A percentile compares a stretch with the other conserved stretches of the same genome.
phyloP scores from a whole-genome alignment of 768 basidiomycete species.

The Russula abietina region DNA sequence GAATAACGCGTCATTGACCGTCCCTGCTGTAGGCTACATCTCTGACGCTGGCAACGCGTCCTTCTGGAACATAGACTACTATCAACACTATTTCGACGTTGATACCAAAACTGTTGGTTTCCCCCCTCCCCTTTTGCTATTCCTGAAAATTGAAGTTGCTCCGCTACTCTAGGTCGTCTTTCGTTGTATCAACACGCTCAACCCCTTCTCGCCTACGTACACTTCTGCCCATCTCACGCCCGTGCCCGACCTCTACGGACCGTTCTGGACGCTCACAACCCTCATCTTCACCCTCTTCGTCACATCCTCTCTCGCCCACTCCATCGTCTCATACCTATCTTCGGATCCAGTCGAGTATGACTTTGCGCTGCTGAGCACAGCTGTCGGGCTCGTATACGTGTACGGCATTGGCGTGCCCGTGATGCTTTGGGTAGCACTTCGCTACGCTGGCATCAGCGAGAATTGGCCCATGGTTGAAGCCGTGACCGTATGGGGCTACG shows the following conservation, averaged over 20 bases:
- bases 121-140: not conserved
- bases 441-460: conserved; percentile 83
- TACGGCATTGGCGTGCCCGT: conserved; percentile 83
- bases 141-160: not conserved
- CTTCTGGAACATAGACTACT: conserved; percentile 76
- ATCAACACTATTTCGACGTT: conserved; percentile 84
- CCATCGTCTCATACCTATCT: conserved; percentile 82
- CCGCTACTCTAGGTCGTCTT: conserved; percentile 49
- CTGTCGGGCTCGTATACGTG: conserved; percentile 76
- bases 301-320: conserved; percentile 86
- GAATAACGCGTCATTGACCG: not conserved
- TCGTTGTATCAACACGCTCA: conserved; percentile 71
- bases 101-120: conserved; percentile 64
- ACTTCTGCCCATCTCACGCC: conserved; percentile 58
- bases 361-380: conserved; percentile 78
- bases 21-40: conserved; percentile 49
- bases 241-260: conserved; percentile 73
- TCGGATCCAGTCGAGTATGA: conserved; percentile 68
- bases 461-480: conserved; percentile 81
- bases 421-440: conserved; percentile 74
- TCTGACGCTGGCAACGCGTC: conserved; percentile 46
- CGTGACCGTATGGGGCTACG: conserved; percentile 74
- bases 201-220: conserved; percentile 65
- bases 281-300: conserved; percentile 90
- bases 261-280: conserved; percentile 97